A percentile compares a stretch with the other conserved stretches of the same genome.
These are phyloP conservation scores for Cetradonia linearis DNA, from an alignment of 495 filamentous ascomycete genomes.

Conservation along the genomic window DNA sequence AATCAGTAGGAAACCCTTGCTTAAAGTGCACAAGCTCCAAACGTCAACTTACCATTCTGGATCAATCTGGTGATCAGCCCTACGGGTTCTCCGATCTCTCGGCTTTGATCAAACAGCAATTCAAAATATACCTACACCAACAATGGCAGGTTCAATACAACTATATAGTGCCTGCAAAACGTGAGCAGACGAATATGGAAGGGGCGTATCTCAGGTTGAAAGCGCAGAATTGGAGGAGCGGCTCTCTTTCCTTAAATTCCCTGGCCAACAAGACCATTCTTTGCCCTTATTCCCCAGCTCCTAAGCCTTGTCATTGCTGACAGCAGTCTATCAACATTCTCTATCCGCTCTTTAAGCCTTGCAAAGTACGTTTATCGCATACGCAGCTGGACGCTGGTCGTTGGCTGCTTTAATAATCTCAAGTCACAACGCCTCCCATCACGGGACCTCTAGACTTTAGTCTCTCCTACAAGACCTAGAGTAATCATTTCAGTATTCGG, in stretches of 20 bases:
- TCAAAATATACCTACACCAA: background rate
- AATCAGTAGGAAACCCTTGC: background rate
- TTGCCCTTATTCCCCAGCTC: background rate
- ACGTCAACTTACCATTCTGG: background rate
- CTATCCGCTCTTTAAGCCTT: background rate
- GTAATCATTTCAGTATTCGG: background rate
- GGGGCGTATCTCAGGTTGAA: background rate
- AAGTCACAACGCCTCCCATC: background rate
- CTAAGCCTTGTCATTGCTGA: background rate
- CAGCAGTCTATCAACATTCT: conserved; percentile 5
- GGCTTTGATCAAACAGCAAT: background rate
- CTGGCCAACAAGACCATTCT: conserved; percentile 1
- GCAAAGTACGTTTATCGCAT: background rate
- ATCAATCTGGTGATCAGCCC: conserved; percentile 4
- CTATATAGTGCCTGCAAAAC: background rate
- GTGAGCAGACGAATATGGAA: background rate
- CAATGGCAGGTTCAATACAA: background rate
- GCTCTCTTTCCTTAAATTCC: too few species aligned
- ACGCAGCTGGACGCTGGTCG: conserved; percentile 12
- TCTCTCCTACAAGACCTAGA: conserved; percentile 3
- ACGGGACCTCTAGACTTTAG: background rate
- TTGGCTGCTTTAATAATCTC: background rate
- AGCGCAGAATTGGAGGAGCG: background rate
- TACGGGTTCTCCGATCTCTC: background rate
- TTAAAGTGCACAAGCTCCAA: background rate